Conservation (phyloP, 2,329 filamentous ascomycete species). For the Colletotrichum chrysophilum region DNA sequence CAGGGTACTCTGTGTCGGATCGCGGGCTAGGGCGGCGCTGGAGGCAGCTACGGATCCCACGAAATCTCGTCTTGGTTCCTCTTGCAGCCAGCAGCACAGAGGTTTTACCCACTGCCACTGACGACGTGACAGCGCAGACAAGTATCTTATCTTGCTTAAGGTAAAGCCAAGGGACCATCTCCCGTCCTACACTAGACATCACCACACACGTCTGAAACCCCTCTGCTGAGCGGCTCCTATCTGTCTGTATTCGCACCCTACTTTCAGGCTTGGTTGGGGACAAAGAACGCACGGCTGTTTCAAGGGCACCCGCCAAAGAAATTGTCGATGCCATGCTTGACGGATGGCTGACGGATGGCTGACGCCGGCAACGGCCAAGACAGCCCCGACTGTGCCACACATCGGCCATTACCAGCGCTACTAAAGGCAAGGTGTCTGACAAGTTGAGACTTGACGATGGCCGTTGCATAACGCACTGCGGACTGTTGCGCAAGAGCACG, state of each 20-base stretch:
- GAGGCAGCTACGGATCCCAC: not conserved
- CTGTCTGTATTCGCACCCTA: not conserved
- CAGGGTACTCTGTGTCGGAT: not conserved
- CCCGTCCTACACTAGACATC: not conserved
- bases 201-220: not conserved
- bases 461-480: not conserved
- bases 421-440: not conserved
- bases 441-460: not conserved
- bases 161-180: not conserved
- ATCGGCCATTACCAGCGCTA: not conserved
- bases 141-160: not conserved
- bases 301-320: constrained; percentile 5
- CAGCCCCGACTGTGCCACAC: not conserved
- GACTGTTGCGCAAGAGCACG: not conserved
- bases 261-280: not conserved
- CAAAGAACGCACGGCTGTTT: constrained; percentile 18
- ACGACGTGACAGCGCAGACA: not conserved
- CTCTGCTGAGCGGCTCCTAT: not conserved
- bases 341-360: not conserved
- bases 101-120: not conserved
- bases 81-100: not conserved
- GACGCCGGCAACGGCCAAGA: not conserved
- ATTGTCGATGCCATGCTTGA: constrained; percentile 8
- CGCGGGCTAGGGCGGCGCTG: not conserved
- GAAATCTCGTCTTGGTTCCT: not conserved